Evolutionary conservation across 805 yeast genomes (phyloP), one percentile per base, ranked within the genome.

Genomic region (Metschnikowia arizonensis): DNA sequence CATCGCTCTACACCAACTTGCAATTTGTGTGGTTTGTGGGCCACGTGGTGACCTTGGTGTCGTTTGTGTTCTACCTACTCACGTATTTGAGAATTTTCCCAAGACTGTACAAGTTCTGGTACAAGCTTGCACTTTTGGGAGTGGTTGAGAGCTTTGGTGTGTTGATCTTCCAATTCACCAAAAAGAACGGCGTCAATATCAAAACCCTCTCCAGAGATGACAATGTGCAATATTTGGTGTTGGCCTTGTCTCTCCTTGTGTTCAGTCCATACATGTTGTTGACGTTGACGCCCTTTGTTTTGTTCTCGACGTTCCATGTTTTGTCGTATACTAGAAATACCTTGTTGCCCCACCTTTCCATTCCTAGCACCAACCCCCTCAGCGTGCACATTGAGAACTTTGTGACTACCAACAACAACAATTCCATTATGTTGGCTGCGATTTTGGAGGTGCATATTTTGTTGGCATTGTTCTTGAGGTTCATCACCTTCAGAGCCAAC

Each of bases 231-330:
- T 90, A 89, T 65, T 72, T 86, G 42, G 62, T 72, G 82, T 40
- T 52, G 76, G 49, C 71, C 70, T 34, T 79, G 81, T 81, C 65
- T 76, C 58, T 50, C 35, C 56, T 70, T 30, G 37, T 77, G 5
- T 60, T 82, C 47, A 76, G 88, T 53, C 81, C 83, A 38, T 78
- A 75, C 48, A 77, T 78, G 50, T 64, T 78, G 28, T 60, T 86
- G 45, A 76, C 95, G 2, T 67, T 84, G 50, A 62, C 82, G 19
- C 95, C 97, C 45, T 88, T 85, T 60, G 70, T 79, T 37, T 69
- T 86, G 46, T 90, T 85, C 64, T 83, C 97, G 6, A 60, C 82
- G 15, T 89, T 91, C 79, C 97, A 90, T 62, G 81, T 80, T 9
- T 69, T 89, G 58, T 82, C 84, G 15, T 91, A 87, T 68, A 52